phyloP scores from a whole-genome alignment of 805 yeast species.

The Yamadazyma ubonensis region DNA sequence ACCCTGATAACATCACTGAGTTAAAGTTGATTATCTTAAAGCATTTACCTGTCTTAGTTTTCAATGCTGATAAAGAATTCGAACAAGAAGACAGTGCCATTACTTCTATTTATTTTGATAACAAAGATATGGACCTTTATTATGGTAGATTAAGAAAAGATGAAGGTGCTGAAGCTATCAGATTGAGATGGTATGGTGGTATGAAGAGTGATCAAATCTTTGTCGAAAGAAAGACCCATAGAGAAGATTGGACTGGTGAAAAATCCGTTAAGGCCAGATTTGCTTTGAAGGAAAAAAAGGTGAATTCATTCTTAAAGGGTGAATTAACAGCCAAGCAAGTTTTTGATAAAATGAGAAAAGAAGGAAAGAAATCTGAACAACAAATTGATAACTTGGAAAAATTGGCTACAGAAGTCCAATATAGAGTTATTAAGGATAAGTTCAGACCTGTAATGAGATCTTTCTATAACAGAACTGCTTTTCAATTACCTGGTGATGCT shows the following conservation, averaged over 20 bases:
- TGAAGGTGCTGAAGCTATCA: slow-evolving; percentile 98
- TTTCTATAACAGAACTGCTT: slow-evolving; percentile 96
- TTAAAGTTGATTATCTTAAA: slow-evolving; percentile 87
- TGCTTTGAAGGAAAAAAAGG: slow-evolving; percentile 85
- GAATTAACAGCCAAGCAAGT: slow-evolving; percentile 83
- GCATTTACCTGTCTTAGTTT: slow-evolving; percentile 95
- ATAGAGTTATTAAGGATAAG: slow-evolving; percentile 77
- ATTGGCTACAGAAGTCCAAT: slow-evolving; percentile 90
- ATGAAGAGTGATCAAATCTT: slow-evolving; percentile 90
- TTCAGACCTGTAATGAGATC: slow-evolving; percentile 94
- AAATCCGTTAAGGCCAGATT: slow-evolving; percentile 98
- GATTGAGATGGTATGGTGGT: slow-evolving; percentile 99
- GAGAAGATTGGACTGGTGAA: slow-evolving; percentile 99
- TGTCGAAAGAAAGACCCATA: slow-evolving; percentile 95
- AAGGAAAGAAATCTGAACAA: slow-evolving; percentile 80
- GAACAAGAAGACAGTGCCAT: slow-evolving; percentile 94
- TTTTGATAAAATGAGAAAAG: slow-evolving; percentile 88
- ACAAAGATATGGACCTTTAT: slow-evolving; percentile 83
- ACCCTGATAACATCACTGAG: slow-evolving; percentile 96
- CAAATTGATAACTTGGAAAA: slow-evolving; percentile 93
- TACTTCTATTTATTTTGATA: slow-evolving; percentile 94
- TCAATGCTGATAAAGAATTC: slow-evolving; percentile 94
- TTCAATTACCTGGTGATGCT: slow-evolving; percentile 99
- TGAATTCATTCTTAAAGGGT: slow-evolving; percentile 82
- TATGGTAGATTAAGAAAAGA: slow-evolving; percentile 93